phyloP scores from a whole-genome alignment of 805 yeast genomes.

The Kodamaea kaohsiungensis region DNA sequence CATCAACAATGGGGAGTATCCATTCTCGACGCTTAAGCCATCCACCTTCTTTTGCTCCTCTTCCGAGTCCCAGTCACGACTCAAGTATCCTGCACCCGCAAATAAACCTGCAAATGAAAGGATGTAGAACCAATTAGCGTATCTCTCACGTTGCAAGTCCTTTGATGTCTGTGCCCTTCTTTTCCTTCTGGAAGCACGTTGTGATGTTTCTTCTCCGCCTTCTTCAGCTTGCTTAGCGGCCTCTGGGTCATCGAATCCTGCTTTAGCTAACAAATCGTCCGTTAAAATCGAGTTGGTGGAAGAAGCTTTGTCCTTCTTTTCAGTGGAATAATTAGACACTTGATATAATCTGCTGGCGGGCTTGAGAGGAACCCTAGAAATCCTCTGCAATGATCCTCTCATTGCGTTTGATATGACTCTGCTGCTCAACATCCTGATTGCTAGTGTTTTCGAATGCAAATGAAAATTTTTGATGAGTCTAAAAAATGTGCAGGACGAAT shows the following conservation, averaged over 20 bases:
- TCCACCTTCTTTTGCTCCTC: slow-evolving; percentile 61
- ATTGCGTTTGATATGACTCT: slow-evolving; percentile 7
- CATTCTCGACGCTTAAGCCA: slow-evolving; percentile 58
- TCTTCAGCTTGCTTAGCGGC: slow-evolving; percentile 16
- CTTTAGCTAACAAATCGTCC: slow-evolving; percentile 79
- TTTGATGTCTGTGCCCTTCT: slow-evolving; percentile 57
- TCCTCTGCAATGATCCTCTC: neutral
- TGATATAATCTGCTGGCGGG: neutral
- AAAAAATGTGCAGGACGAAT: slow-evolving; percentile 7
- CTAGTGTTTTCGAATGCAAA: neutral
- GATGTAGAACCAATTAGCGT: slow-evolving; percentile 73
- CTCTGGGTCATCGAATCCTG: slow-evolving; percentile 65
- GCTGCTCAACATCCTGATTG: slow-evolving; percentile 3
- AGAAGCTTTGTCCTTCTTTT: slow-evolving; percentile 23
- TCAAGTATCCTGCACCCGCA: slow-evolving; percentile 62
- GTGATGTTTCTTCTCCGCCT: slow-evolving; percentile 14
- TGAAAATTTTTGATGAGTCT: slow-evolving; percentile 4
- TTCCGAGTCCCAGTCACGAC: slow-evolving; percentile 82
- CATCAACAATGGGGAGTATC: slow-evolving; percentile 64
- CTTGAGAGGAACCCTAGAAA: neutral
- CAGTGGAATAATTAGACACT: slow-evolving; percentile 10
- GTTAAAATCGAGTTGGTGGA: slow-evolving; percentile 58
- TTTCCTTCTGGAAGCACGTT: slow-evolving; percentile 26
- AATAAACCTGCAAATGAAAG: slow-evolving; percentile 53
- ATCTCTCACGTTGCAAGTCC: slow-evolving; percentile 79